Conservation (phyloP, 2,329 filamentous ascomycete species). For the Chaetomiaceae sp. region DNA sequence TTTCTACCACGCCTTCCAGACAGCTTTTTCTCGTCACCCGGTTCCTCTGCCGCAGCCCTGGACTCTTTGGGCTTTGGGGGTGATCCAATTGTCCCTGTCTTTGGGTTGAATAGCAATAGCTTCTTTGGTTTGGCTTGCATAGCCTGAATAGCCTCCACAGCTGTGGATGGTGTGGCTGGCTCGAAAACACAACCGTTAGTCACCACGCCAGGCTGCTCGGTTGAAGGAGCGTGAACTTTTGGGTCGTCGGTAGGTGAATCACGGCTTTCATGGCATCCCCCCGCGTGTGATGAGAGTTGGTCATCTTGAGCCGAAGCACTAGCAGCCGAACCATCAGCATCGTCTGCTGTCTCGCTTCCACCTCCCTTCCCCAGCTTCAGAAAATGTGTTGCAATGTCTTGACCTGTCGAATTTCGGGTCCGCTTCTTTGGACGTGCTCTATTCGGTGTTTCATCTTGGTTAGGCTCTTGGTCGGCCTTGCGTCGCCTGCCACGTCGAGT, state of each 20-base stretch:
- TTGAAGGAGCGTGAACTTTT: background rate
- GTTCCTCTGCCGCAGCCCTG: conserved; percentile 19
- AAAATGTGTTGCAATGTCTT: conserved; percentile 29
- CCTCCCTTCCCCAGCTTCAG: conserved; percentile 15
- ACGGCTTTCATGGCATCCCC: background rate
- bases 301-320: background rate
- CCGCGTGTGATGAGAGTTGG: background rate
- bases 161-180: background rate
- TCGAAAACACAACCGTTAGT: background rate
- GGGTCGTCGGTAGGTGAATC: background rate
- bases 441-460: conserved; percentile 20
- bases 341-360: conserved; percentile 9
- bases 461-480: conserved; percentile 24
- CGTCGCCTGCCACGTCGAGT: conserved; percentile 25
- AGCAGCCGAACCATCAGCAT: background rate
- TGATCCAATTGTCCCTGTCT: conserved; percentile 59
- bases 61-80: conserved; percentile 51
- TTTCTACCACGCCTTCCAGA: conserved; percentile 34
- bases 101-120: conserved; percentile 53
- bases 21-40: conserved; percentile 16
- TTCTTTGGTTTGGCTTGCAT: conserved; percentile 39
- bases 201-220: background rate
- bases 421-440: conserved; percentile 27
- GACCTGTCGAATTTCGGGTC: conserved; percentile 15
- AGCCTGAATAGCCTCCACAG: background rate